phyloP scores from a whole-genome alignment of 2,329 filamentous ascomycete species.

The Ophiostoma fasciatum region DNA sequence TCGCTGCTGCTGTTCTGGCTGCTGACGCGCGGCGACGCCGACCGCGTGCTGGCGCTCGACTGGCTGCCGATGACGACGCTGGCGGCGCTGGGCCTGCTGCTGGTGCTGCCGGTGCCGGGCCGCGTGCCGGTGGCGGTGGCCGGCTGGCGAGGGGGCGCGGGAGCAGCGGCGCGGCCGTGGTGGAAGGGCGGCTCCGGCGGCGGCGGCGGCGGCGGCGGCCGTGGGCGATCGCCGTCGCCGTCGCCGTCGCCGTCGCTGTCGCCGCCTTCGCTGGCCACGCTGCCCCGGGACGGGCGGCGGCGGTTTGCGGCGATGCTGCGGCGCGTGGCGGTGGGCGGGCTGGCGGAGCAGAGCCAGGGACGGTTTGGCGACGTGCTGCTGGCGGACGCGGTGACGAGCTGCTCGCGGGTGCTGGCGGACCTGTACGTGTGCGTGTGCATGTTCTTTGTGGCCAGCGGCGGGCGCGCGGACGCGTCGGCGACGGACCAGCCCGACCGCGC shows the following conservation, averaged over 20 bases:
- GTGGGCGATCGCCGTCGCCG: no score
- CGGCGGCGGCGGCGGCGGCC: slow-evolving; percentile 25
- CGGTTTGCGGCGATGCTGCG: slow-evolving; percentile 63
- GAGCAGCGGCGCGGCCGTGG: no score
- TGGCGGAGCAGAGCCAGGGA: slow-evolving; percentile 74
- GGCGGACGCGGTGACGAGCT: slow-evolving; percentile 87
- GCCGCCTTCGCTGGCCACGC: background rate
- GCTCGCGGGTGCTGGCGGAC: slow-evolving; percentile 83
- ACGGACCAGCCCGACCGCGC: slow-evolving; percentile 68
- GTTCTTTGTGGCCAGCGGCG: slow-evolving; percentile 46
- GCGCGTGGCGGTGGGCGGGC: slow-evolving; percentile 68
- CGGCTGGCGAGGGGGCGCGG: no score
- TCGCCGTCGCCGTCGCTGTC: no score
- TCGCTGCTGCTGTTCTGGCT: slow-evolving; percentile 76
- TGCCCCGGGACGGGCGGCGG: slow-evolving; percentile 55
- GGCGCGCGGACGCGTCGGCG: slow-evolving; percentile 44
- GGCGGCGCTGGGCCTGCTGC: slow-evolving; percentile 51
- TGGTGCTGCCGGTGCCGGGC: slow-evolving; percentile 44
- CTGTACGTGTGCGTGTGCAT: slow-evolving; percentile 83
- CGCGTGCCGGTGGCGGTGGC: no score
- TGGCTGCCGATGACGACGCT: slow-evolving; percentile 80
- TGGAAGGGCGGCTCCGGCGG: no score
- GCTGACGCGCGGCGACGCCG: slow-evolving; percentile 54
- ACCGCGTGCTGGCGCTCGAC: slow-evolving; percentile 62
- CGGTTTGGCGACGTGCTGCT: slow-evolving; percentile 92